Conservation (phyloP, 148 eudicot genomes). For the Dianthus caryophyllus region DNA sequence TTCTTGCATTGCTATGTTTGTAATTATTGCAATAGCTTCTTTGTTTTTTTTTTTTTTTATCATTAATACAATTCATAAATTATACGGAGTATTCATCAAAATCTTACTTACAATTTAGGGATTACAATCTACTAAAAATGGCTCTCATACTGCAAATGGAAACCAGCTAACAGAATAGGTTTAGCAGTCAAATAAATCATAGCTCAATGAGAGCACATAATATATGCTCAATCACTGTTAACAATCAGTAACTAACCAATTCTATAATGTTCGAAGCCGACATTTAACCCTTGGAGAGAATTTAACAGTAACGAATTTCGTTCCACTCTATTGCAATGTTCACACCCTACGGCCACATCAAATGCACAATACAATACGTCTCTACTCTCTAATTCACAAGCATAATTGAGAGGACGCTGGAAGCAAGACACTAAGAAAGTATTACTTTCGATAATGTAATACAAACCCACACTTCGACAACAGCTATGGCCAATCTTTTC, state of each 20-base stretch:
- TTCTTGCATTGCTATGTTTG: too few species aligned
- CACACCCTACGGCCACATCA: neutral
- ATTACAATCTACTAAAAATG: neutral
- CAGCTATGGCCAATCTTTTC: too few species aligned
- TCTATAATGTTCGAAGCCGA: neutral
- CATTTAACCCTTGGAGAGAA: neutral
- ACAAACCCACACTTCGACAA: neutral
- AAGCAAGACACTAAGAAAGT: too few species aligned
- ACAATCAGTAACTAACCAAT: neutral
- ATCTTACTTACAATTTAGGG: neutral
- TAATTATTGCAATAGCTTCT: neutral
- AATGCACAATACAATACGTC: neutral
- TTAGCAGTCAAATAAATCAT: neutral
- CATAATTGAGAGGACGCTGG: too few species aligned
- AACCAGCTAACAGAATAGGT: neutral
- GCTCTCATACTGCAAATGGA: neutral
- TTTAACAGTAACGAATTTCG: neutral
- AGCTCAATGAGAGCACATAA: neutral
- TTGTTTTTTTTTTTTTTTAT: too few species aligned
- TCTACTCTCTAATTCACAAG: neutral
- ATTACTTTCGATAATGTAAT: too few species aligned
- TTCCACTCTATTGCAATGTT: neutral
- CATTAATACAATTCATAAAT: too few species aligned
- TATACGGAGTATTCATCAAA: too few species aligned
- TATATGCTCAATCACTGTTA: neutral